These are phyloP conservation scores for Taxillus chinensis DNA, from an alignment of 164 flowering plant species.

Conservation along the genomic window DNA sequence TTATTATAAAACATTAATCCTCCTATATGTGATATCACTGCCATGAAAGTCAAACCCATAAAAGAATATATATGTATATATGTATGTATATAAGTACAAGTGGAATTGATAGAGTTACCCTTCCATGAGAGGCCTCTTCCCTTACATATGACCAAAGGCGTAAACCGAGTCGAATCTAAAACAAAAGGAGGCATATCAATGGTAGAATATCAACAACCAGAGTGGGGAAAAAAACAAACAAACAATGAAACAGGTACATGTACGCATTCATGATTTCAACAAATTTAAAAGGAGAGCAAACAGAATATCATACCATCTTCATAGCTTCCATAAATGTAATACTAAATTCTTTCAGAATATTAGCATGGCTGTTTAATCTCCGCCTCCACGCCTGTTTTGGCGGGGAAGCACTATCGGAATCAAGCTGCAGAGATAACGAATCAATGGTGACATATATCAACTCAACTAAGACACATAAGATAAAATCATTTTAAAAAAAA, in stretches of 20 bases:
- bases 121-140: slow-evolving; percentile 96
- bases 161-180: slow-evolving; percentile 75
- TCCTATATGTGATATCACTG: not conserved
- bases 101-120: slow-evolving; percentile 41
- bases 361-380: slow-evolving; percentile 87
- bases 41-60: not conserved
- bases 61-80: not conserved
- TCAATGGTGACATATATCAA: not conserved
- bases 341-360: slow-evolving; percentile 77
- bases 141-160: slow-evolving; percentile 92
- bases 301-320: slow-evolving; percentile 46
- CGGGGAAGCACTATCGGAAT: slow-evolving; percentile 89
- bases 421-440: slow-evolving; percentile 39
- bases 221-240: not conserved
- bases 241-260: not conserved
- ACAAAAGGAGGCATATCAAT: not conserved
- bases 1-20: no score
- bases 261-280: not conserved
- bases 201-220: not conserved
- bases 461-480: not conserved
- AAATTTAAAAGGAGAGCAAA: not conserved
- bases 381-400: slow-evolving; percentile 95
- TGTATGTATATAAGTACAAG: no score
- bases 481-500: not conserved
- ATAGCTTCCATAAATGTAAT: slow-evolving; percentile 89